These are phyloP conservation scores for Beauveria sp. DNA, from an alignment of 2,329 filamentous ascomycete genomes.

Conservation along the genomic window DNA sequence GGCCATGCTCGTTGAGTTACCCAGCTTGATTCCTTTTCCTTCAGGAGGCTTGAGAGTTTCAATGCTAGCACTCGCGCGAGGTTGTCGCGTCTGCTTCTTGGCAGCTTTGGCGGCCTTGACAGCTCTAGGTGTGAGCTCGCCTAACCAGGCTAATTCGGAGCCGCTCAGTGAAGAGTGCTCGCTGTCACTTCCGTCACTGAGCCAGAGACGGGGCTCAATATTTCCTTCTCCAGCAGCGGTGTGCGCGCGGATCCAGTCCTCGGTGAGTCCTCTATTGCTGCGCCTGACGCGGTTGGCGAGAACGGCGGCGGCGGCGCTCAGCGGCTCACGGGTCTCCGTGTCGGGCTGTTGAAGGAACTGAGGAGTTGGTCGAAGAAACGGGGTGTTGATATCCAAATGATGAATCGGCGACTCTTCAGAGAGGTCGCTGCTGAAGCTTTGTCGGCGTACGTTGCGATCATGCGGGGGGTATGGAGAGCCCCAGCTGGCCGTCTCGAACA, in stretches of 20 bases:
- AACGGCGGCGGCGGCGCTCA: constrained; percentile 52
- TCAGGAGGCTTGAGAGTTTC: constrained; percentile 43
- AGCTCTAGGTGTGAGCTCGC: constrained; percentile 40
- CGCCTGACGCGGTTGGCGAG: constrained; percentile 56
- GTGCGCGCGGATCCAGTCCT: constrained; percentile 82
- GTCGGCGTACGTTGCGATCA: constrained; percentile 42
- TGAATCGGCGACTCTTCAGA: constrained; percentile 56
- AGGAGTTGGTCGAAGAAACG: constrained; percentile 52
- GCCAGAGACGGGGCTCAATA: constrained; percentile 70
- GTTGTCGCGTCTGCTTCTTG: constrained; percentile 28
- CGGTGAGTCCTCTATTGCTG: constrained; percentile 57
- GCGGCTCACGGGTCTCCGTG: constrained; percentile 28
- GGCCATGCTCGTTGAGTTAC: constrained; percentile 26
- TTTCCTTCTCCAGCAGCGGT: constrained; percentile 62
- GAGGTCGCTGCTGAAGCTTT: constrained; percentile 50
- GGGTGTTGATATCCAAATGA: constrained; percentile 54
- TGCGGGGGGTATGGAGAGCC: constrained; percentile 79
- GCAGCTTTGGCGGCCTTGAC: constrained; percentile 32
- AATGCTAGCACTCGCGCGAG: constrained; percentile 44
- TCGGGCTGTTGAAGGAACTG: constrained; percentile 30
- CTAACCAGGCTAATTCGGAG: constrained; percentile 49
- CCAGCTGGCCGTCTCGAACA: constrained; percentile 72
- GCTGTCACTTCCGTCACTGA: constrained; percentile 66
- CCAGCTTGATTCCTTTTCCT: constrained; percentile 20
- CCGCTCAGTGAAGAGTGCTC: constrained; percentile 69